Conservation (phyloP, 2,329 filamentous ascomycete species). For the Ascochyta viciae-villosae region DNA sequence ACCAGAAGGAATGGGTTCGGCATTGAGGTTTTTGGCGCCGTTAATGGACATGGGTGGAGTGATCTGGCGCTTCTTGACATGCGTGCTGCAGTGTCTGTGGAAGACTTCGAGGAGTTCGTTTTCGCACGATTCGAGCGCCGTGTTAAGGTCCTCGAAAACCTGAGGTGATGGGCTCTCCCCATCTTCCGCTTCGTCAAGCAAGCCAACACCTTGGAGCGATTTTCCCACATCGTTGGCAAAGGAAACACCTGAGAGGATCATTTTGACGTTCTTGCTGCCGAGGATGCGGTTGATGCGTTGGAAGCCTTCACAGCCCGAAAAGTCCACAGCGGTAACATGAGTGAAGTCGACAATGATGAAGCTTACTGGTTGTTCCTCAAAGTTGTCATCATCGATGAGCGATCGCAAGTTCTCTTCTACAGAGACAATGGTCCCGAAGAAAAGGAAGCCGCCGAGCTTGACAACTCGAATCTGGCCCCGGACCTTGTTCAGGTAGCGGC, state of each 20-base stretch:
- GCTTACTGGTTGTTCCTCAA: conserved; percentile 78
- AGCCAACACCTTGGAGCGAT: conserved; percentile 81
- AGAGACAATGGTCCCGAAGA: conserved; percentile 96
- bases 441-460: conserved; percentile 93
- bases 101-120: conserved; percentile 83
- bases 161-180: conserved; percentile 63
- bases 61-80: conserved; percentile 47
- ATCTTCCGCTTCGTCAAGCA: conserved; percentile 75
- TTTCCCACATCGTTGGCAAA: conserved; percentile 77
- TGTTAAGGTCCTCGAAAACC: conserved; percentile 89
- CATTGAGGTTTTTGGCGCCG: conserved; percentile 17
- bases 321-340: conserved; percentile 91
- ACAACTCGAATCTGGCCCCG: conserved; percentile 89
- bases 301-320: conserved; percentile 94
- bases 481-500: conserved; percentile 83
- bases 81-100: conserved; percentile 50
- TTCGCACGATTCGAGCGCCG: conserved; percentile 90
- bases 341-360: conserved; percentile 89
- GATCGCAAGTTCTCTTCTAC: conserved; percentile 88
- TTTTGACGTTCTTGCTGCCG: conserved; percentile 75
- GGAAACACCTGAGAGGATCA: conserved; percentile 84
- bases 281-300: conserved; percentile 88
- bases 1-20: conserved; percentile 25
- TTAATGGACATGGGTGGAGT: conserved; percentile 47
- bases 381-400: conserved; percentile 82